Evolutionary conservation across 371 early-diverging fungal species (phyloP).

Genomic region (Vittaforma corneae): DNA sequence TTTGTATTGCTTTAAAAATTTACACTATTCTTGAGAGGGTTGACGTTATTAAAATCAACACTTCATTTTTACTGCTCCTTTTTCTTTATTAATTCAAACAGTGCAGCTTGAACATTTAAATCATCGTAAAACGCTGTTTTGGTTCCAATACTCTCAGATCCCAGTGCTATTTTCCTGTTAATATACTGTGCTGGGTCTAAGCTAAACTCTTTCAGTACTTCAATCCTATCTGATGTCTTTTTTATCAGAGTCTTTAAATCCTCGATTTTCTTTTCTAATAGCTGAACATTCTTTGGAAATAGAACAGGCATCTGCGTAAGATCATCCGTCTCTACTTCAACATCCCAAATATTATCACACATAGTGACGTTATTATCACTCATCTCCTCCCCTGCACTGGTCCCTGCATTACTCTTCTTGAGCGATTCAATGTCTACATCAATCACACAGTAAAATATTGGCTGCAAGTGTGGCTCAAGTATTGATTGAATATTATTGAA

Average conservation of each 20-base stretch:
- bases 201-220: constrained; percentile 39
- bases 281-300: constrained; percentile 43
- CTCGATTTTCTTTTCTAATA: constrained; percentile 55
- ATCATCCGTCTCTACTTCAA: constrained; percentile 54
- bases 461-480: constrained; percentile 27
- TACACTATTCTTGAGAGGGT: too few species aligned
- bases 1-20: too few species aligned
- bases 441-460: constrained; percentile 44
- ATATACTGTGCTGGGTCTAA: constrained; percentile 53
- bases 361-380: too few species aligned
- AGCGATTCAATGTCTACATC: constrained; percentile 1
- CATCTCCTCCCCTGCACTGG: background rate
- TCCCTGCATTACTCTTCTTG: constrained; percentile 7
- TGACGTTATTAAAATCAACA: too few species aligned
- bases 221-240: constrained; percentile 41
- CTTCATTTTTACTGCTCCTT: too few species aligned
- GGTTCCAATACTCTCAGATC: constrained; percentile 37
- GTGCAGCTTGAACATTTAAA: constrained; percentile 48
- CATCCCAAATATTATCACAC: constrained; percentile 47
- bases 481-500: constrained; percentile 31
- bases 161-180: constrained; percentile 48
- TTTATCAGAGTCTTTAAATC: constrained; percentile 35
- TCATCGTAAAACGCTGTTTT: constrained; percentile 49
- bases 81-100: constrained; percentile 52
- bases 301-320: constrained; percentile 45